Base-by-base conservation (phyloP, 2,329 filamentous ascomycete species). In the Penicillium palitans region DNA sequence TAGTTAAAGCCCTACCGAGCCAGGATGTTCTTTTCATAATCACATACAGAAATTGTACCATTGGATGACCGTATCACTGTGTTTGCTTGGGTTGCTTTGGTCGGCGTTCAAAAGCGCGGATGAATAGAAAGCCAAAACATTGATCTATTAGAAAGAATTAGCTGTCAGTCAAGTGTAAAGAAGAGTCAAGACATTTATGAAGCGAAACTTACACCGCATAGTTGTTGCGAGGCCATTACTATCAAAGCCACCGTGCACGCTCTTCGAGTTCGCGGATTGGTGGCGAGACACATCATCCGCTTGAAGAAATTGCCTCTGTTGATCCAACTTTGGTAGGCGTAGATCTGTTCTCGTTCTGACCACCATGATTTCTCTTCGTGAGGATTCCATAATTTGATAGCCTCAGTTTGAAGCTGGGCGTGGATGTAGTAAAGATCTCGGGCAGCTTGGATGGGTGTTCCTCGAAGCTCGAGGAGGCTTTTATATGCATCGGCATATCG, bases 341-440 rank as follows among this genome's bases (percentile, higher is more conserved):
- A 31, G 15, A 17, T n/a, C 4, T 24, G 1, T 21, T 41, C 50
- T 33, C 19, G 10, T 15, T 42, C 25, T 24, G 17, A 51, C 33
- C 21, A 27, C 33, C 31, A 49, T 15, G 24, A 40, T 1, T 24
- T 4, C 2, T 10, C n/a, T 27, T 5, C 21, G 6, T 35, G 24
- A 1, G 35, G 17, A 19, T 42, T 8, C 39, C 50, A 44, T 17
- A 33, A 5, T 8, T 8, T 42, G 12, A 31, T 15, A 17, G 39
- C 37, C 19, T 52, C 50, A 2, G 50, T 19, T 19, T 52, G 50
- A 15, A 52, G 39, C 15, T 52, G 50, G 4, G 39, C 17, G 21
- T 52, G 50, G 70, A 81, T 84, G 19, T 76, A 74, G 24, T 62
- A 65, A 27, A 65, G 39, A 24, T 52, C 50, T 35, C 50, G 37